A percentile compares a stretch with the other conserved stretches of the same genome.
Conservation (phyloP, 2,329 filamentous ascomycete species). For the Sarocladium brachiariae region DNA sequence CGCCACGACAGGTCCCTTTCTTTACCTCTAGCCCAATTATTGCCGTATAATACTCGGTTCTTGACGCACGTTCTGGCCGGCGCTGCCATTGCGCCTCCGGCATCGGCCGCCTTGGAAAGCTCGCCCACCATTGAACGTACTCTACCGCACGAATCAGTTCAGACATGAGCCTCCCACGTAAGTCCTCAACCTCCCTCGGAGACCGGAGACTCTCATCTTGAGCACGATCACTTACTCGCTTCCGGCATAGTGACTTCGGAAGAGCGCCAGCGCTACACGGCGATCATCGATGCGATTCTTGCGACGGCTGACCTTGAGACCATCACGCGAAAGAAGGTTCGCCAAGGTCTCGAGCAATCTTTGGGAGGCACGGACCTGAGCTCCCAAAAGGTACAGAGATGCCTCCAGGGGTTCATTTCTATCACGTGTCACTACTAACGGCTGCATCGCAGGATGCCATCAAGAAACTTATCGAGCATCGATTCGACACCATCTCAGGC, state of each 20-base stretch:
- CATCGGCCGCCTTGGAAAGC: background rate
- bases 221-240: background rate
- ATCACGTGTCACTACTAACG: too few species aligned
- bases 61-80: too few species aligned
- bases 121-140: background rate
- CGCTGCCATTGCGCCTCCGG: background rate
- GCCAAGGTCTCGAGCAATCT: constrained; percentile 46
- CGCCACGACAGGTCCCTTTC: too few species aligned
- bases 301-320: constrained; percentile 52
- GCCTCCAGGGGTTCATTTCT: background rate
- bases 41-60: too few species aligned
- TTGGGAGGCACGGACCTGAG: constrained; percentile 51
- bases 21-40: background rate
- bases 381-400: constrained; percentile 45
- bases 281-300: constrained; percentile 54
- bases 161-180: background rate
- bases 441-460: constrained; percentile 53
- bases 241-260: background rate
- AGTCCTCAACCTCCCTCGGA: background rate
- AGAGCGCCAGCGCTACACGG: constrained; percentile 46
- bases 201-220: background rate
- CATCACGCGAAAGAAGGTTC: constrained; percentile 58
- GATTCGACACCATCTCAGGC: constrained; percentile 63
- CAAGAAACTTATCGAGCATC: constrained; percentile 64
- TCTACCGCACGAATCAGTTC: background rate